These are phyloP conservation scores for Paecilomyces variotii DNA, from an alignment of 2,329 filamentous ascomycete species.

Conservation along the genomic window DNA sequence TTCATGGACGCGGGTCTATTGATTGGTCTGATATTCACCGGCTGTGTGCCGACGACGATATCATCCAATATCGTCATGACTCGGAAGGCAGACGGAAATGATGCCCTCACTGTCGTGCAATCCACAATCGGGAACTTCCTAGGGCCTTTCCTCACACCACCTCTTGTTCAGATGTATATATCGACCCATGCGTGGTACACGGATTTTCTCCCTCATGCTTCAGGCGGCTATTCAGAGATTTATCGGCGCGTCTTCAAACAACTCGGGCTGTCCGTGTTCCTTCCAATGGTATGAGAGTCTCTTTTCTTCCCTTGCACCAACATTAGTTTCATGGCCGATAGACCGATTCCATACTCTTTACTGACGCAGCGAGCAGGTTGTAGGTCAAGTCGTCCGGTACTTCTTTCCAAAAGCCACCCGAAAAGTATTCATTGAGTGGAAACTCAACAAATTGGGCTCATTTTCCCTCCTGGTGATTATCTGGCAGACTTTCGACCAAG, in stretches of 20 bases:
- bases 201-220: conserved; percentile 43
- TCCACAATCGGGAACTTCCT: conserved; percentile 58
- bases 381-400: conserved; percentile 49
- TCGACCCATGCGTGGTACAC: conserved; percentile 45
- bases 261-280: conserved; percentile 54
- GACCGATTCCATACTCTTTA: neutral
- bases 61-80: conserved; percentile 62
- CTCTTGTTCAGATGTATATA: conserved; percentile 55
- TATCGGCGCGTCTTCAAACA: conserved; percentile 57
- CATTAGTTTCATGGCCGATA: neutral
- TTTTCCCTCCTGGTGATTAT: conserved; percentile 33
- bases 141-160: conserved; percentile 55
- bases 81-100: conserved; percentile 54
- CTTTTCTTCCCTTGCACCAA: neutral
- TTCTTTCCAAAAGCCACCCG: conserved; percentile 42
- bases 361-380: conserved; percentile 15
- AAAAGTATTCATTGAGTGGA: conserved; percentile 40
- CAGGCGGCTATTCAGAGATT: conserved; percentile 47
- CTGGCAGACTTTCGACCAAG: conserved; percentile 60
- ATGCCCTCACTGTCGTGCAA: conserved; percentile 52
- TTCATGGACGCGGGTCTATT: conserved; percentile 54
- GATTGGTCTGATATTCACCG: conserved; percentile 53
- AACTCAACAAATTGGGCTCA: conserved; percentile 31
- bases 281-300: conserved; percentile 41
- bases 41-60: conserved; percentile 58